Base-by-base conservation (phyloP, 768 basidiomycete genomes). In the Boletus tylopilopsis region DNA sequence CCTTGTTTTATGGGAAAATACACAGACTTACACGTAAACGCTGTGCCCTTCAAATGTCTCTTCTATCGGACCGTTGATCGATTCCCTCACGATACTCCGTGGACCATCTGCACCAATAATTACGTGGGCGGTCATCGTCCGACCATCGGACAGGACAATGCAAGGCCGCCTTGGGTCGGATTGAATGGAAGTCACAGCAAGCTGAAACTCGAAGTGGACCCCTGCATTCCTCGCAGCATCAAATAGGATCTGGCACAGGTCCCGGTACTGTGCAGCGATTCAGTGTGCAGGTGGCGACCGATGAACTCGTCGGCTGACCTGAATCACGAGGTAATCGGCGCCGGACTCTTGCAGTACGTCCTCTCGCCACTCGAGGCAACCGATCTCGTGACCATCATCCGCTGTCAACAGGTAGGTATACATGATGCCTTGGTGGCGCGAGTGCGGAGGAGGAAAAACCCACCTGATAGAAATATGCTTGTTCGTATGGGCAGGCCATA, bases 51-150 rank as follows among this genome's bases (percentile, higher is more conserved):
- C 62, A 33, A 64, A 54, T 5, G 47, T 53, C 23, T 66, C 60
- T 13, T 66, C 51, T 34, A 60, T 57, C 18, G 71, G 71, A 9
- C 66, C 64, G 4, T 62, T 64, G 27, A 74, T 58, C 3, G 75
- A 58, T 19, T 69, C 54, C 18, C 65, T 64, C 25, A 74, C 68
- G 12, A 75, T 34, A 34, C 81, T 82, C 27, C 68, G 64, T 44
- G 74, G 72, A 12, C 85, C 84, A 61, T 86, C 84, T 3, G 84
- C 83, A 23, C 79, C 83, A 16, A 85, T 73, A 42, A 85, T 66
- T 29, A 84, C 64, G 58, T 85, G 82, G 5, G 76, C 77, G 5
- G 57, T 45, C 18, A 83, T 51, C 9, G 62, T 64, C 43, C 78
- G 74, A 21, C 81, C 82, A 37, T 66, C 70, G 13, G 72, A 71